Evolutionary conservation across 164 flowering plant genomes (phyloP).

Genomic region (Chimonanthus salicifolius): DNA sequence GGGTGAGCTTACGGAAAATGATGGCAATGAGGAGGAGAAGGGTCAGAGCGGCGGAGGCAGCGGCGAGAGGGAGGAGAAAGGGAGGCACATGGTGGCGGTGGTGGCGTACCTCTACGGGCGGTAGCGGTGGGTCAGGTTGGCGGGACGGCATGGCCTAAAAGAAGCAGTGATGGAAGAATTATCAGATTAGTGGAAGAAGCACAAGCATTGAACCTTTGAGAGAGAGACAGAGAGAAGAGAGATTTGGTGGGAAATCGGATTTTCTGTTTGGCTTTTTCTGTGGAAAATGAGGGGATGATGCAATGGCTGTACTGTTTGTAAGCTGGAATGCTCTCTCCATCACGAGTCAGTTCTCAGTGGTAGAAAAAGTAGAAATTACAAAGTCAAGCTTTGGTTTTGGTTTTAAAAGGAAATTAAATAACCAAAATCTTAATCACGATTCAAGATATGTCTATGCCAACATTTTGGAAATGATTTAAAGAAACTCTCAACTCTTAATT

Average conservation of each 20-base stretch:
- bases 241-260: neutral
- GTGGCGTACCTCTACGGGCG: slow-evolving; percentile 19
- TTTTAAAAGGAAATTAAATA: too few species aligned
- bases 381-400: too few species aligned
- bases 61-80: slow-evolving; percentile 20
- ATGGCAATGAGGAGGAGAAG: slow-evolving; percentile 22
- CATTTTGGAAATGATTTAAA: too few species aligned
- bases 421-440: too few species aligned
- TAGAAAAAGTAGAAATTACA: too few species aligned
- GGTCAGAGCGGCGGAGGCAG: slow-evolving; percentile 22
- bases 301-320: neutral
- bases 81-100: slow-evolving; percentile 12
- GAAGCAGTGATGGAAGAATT: neutral
- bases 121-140: slow-evolving; percentile 14
- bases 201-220: neutral
- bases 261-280: neutral
- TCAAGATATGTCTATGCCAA: too few species aligned
- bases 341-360: too few species aligned
- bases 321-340: too few species aligned
- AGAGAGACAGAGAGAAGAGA: neutral
- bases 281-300: neutral
- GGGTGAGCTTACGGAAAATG: slow-evolving; percentile 42
- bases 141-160: slow-evolving; percentile 51
- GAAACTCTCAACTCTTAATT: too few species aligned
- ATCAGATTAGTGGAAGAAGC: neutral